Percentiles rank a stretch among this genome's conserved stretches.
Evolutionary conservation across 1,139 yeast species (phyloP).

Genomic region (Hemisphaericaspora xylofermentans): DNA sequence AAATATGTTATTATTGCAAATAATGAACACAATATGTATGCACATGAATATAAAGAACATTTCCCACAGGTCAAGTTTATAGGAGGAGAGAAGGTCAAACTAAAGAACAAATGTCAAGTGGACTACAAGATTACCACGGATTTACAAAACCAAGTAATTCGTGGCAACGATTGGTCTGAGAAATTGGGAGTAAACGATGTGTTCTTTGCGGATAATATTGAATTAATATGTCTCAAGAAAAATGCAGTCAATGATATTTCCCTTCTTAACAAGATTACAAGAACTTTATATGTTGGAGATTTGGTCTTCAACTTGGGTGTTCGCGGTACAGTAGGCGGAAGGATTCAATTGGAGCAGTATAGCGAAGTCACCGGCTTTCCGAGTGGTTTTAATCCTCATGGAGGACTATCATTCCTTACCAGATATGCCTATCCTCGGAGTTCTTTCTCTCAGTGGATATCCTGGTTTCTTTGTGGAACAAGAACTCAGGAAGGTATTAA

Average conservation of each 20-base stretch:
- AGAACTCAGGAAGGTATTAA: constrained; percentile 27
- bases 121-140: constrained; percentile 42
- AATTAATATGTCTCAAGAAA: constrained; percentile 46
- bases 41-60: constrained; percentile 10
- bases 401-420: constrained; percentile 39
- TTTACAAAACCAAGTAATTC: constrained; percentile 53
- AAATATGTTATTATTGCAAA: constrained; percentile 11
- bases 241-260: constrained; percentile 51
- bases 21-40: constrained; percentile 11
- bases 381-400: constrained; percentile 33
- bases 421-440: constrained; percentile 40
- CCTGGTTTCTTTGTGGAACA: constrained; percentile 19
- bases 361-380: constrained; percentile 45
- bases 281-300: constrained; percentile 56
- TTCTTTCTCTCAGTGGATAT: constrained; percentile 27
- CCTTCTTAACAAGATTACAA: constrained; percentile 43
- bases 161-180: constrained; percentile 50
- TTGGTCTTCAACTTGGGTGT: constrained; percentile 51
- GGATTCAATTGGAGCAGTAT: constrained; percentile 28
- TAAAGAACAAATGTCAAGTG: constrained; percentile 5
- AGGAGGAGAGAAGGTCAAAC: constrained; percentile 4
- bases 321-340: constrained; percentile 16
- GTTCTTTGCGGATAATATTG: constrained; percentile 30
- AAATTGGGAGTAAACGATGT: constrained; percentile 24
- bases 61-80: constrained; percentile 8